phyloP scores from a whole-genome alignment of 768 basidiomycete genomes.

The Phlegmacium glaucopus region DNA sequence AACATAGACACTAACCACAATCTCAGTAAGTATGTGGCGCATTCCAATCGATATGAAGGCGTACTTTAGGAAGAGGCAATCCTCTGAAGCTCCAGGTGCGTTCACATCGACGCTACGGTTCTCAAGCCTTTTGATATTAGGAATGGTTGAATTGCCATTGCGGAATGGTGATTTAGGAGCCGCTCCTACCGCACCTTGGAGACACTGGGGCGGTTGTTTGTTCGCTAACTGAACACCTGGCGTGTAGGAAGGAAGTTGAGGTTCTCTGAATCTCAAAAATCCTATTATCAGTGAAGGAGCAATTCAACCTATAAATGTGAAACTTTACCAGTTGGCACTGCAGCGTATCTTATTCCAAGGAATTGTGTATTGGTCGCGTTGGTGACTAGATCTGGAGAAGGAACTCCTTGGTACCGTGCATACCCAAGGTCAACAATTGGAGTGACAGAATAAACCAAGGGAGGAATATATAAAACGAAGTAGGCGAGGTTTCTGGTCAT shows the following conservation, averaged over 20 bases:
- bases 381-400: constrained; percentile 15
- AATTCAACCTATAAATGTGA: constrained; percentile 2
- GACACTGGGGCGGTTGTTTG: constrained; percentile 29
- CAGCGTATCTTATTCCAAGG: constrained; percentile 49
- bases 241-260: constrained; percentile 26
- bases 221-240: constrained; percentile 31
- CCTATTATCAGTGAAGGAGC: constrained; percentile 18
- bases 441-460: too few species aligned
- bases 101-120: neutral
- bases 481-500: too few species aligned
- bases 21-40: neutral
- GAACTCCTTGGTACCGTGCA: constrained; percentile 38
- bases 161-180: constrained; percentile 31
- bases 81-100: constrained; percentile 24
- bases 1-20: constrained; percentile 31
- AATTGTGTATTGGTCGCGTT: constrained; percentile 34
- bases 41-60: too few species aligned
- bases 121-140: neutral
- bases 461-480: too few species aligned
- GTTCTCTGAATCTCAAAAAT: constrained; percentile 32
- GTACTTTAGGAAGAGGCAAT: constrained; percentile 44
- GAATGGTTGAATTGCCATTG: neutral
- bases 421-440: constrained; percentile 43
- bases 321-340: constrained; percentile 45
- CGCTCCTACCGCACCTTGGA: constrained; percentile 25